Percentiles rank a stretch among this genome's conserved stretches.
Conservation (phyloP, 306 rosid genomes). For the Pyrus betulifolia region DNA sequence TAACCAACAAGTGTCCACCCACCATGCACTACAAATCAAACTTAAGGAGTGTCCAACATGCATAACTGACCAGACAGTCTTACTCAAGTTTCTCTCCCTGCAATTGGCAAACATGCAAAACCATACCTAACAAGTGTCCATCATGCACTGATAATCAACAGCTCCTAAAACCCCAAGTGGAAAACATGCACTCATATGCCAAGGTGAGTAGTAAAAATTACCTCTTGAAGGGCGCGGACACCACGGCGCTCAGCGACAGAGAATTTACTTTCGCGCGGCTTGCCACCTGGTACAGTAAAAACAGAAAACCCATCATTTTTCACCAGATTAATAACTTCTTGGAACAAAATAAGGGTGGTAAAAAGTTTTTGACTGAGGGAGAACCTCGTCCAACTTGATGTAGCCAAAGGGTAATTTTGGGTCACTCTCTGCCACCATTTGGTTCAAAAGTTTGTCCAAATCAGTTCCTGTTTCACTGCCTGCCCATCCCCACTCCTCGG, state of each 20-base stretch:
- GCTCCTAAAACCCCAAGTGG: not conserved
- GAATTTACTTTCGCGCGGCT: slow-evolving; percentile 83
- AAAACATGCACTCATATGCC: not conserved
- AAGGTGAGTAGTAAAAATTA: not conserved
- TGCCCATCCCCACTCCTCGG: slow-evolving; percentile 79
- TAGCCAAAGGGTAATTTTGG: slow-evolving; percentile 75
- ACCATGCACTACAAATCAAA: not conserved
- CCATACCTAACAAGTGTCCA: not conserved
- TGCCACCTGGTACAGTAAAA: slow-evolving; percentile 51
- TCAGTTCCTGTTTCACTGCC: slow-evolving; percentile 46
- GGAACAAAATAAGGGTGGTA: slow-evolving; percentile 5
- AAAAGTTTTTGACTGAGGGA: not conserved
- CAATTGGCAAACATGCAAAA: not conserved
- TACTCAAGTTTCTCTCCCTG: not conserved
- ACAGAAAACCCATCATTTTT: not conserved
- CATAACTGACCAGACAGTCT: not conserved
- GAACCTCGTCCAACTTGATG: slow-evolving; percentile 88
- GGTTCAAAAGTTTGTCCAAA: slow-evolving; percentile 66
- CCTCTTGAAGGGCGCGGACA: slow-evolving; percentile 63
- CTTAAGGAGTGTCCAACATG: not conserved
- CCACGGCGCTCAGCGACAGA: slow-evolving; percentile 58
- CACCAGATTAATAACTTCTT: not conserved
- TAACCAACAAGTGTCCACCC: not conserved
- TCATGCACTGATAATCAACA: not conserved
- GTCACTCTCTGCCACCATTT: slow-evolving; percentile 88